phyloP scores from a whole-genome alignment of 129 eudicot species.

The Lactuca sativa region DNA sequence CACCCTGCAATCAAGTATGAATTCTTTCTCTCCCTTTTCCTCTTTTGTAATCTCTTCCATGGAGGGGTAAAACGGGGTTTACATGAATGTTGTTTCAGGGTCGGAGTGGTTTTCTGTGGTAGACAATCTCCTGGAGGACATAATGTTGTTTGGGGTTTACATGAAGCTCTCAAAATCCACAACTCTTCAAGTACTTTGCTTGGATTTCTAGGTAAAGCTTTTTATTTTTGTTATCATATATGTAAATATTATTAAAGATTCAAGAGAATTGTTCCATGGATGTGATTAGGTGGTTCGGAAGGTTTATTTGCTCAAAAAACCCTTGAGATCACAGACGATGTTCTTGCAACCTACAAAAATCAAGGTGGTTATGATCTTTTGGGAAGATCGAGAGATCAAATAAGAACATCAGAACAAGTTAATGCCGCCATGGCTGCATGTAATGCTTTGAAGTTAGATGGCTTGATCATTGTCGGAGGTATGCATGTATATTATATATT shows the following conservation, averaged over 20 bases:
- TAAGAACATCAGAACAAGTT: slow-evolving; percentile 91
- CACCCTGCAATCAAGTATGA: slow-evolving; percentile 82
- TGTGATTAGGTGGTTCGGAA: slow-evolving; percentile 88
- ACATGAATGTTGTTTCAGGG: slow-evolving; percentile 42
- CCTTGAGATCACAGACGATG: slow-evolving; percentile 78
- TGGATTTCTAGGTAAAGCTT: slow-evolving; percentile 76
- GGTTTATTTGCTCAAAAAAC: slow-evolving; percentile 88
- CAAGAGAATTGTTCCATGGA: slow-evolving; percentile 14
- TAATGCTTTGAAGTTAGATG: slow-evolving; percentile 81
- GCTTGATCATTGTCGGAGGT: slow-evolving; percentile 97
- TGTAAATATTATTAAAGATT: not conserved
- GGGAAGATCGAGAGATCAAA: slow-evolving; percentile 97
- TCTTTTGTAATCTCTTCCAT: not conserved
- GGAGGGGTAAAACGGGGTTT: not conserved
- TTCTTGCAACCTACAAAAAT: slow-evolving; percentile 86
- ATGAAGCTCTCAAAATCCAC: slow-evolving; percentile 80
- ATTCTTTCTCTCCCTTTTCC: slow-evolving; percentile 4
- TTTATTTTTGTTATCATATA: not conserved
- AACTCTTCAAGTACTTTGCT: slow-evolving; percentile 69
- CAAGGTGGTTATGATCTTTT: slow-evolving; percentile 98
- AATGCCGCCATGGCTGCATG: slow-evolving; percentile 88
- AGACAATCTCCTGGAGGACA: slow-evolving; percentile 99
- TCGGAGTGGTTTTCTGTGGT: slow-evolving; percentile 92
- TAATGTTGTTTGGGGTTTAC: slow-evolving; percentile 95
- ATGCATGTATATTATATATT: slow-evolving; percentile 7